Conservation (phyloP, 106 monocot species). For the Platanthera guangdongensis region DNA sequence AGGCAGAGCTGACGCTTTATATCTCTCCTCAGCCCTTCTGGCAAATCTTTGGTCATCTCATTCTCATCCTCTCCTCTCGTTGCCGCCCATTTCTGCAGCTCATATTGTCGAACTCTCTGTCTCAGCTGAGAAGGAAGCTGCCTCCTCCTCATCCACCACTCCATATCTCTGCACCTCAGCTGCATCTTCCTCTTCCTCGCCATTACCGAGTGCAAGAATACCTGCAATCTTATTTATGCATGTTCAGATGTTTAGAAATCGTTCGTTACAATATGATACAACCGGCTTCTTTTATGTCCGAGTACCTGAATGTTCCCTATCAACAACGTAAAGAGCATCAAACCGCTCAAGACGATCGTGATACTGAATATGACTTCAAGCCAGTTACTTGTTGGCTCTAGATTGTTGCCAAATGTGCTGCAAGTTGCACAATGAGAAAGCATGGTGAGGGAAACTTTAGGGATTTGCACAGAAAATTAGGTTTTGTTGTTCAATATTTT, state of each 20-base stretch:
- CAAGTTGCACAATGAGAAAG: neutral
- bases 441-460: no score
- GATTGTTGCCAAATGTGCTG: slow-evolving; percentile 92
- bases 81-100: slow-evolving; percentile 64
- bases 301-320: slow-evolving; percentile 93
- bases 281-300: no score
- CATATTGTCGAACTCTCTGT: slow-evolving; percentile 74
- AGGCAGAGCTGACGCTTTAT: slow-evolving; percentile 82
- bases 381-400: slow-evolving; percentile 87
- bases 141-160: slow-evolving; percentile 97
- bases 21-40: slow-evolving; percentile 73
- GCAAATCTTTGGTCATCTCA: slow-evolving; percentile 72
- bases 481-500: no score
- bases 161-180: slow-evolving; percentile 76
- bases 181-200: slow-evolving; percentile 85
- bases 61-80: slow-evolving; percentile 85
- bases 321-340: slow-evolving; percentile 85
- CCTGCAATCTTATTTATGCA: slow-evolving; percentile 22
- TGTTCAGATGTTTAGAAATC: no score
- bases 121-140: slow-evolving; percentile 67
- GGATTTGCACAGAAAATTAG: no score
- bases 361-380: slow-evolving; percentile 93
- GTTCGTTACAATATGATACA: no score
- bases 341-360: slow-evolving; percentile 54
- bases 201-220: slow-evolving; percentile 84